phyloP scores from a whole-genome alignment of 2,329 filamentous ascomycete genomes.

The Proliferodiscus dingleyae region DNA sequence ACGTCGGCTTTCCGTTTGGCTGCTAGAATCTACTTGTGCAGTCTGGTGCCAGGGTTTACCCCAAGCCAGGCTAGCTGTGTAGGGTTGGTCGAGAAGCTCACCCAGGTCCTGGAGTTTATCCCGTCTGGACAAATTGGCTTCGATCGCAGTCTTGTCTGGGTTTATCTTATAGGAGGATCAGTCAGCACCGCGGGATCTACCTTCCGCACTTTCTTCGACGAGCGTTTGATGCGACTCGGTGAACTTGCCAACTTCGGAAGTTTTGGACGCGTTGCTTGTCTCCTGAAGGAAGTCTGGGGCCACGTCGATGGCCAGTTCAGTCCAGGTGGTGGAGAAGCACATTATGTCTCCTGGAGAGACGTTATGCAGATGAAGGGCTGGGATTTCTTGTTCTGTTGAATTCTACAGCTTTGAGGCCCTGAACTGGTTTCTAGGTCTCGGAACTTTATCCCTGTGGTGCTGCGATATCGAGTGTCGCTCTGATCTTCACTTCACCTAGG shows the following conservation, averaged over 20 bases:
- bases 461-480: conserved; percentile 15
- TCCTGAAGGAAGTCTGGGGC: conserved; percentile 79
- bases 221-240: conserved; percentile 69
- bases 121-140: conserved; percentile 77
- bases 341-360: conserved; percentile 88
- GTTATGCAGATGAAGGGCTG: conserved; percentile 87
- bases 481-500: conserved; percentile 18
- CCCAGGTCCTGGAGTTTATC: conserved; percentile 72
- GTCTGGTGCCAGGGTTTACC: conserved; percentile 82
- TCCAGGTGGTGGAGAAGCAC: conserved; percentile 38
- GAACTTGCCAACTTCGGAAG: conserved; percentile 76
- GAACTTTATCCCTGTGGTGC: conserved; percentile 18
- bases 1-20: conserved; percentile 87
- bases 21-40: conserved; percentile 94
- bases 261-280: conserved; percentile 74
- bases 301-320: conserved; percentile 56
- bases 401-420: conserved; percentile 8
- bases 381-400: conserved; percentile 85
- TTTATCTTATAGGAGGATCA: conserved; percentile 80
- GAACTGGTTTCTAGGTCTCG: conserved; percentile 18
- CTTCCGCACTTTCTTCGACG: conserved; percentile 74
- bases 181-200: conserved; percentile 66
- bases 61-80: conserved; percentile 68
- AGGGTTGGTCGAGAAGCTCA: conserved; percentile 73
- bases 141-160: conserved; percentile 89